Percentiles rank a stretch among this genome's conserved stretches.
Conservation (phyloP, 208 protist species). For the Leishmania mexicana region DNA sequence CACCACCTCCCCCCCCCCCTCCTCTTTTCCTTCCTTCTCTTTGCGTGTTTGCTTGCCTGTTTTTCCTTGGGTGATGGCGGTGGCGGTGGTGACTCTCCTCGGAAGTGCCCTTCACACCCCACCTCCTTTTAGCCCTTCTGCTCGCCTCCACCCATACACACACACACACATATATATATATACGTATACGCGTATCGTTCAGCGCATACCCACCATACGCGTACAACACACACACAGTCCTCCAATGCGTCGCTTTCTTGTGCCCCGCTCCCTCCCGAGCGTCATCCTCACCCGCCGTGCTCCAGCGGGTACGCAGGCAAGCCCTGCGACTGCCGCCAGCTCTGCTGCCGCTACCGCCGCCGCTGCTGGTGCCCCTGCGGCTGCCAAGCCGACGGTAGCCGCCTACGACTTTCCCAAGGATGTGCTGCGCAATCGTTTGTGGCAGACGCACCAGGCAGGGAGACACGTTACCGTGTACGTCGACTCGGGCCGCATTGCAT, state of each 20-base stretch:
- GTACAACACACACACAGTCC: not conserved
- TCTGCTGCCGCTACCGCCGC: slow-evolving; percentile 6
- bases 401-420: slow-evolving; percentile 56
- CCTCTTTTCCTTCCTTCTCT: not conserved
- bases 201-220: not conserved
- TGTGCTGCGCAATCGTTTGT: slow-evolving; percentile 52
- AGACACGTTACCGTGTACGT: slow-evolving; percentile 77
- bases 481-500: slow-evolving; percentile 70
- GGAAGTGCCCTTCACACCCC: not conserved
- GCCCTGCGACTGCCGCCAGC: slow-evolving; percentile 5
- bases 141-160: not conserved
- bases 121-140: not conserved
- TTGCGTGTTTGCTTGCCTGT: not conserved
- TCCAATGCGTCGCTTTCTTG: slow-evolving; percentile 46
- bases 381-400: slow-evolving; percentile 21
- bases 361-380: slow-evolving; percentile 2
- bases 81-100: not conserved
- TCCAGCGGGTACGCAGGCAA: slow-evolving; percentile 5
- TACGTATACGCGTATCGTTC: not conserved
- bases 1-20: not conserved
- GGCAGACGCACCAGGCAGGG: slow-evolving; percentile 51
- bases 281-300: slow-evolving; percentile 6
- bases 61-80: too few relatives aligned
- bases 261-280: slow-evolving; percentile 18
- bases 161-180: not conserved